Percentiles rank a stretch among this genome's conserved stretches.
These are phyloP conservation scores for Rhizopogon parksii DNA, from an alignment of 1,284 basidiomycete genomes.

Conservation along the genomic window DNA sequence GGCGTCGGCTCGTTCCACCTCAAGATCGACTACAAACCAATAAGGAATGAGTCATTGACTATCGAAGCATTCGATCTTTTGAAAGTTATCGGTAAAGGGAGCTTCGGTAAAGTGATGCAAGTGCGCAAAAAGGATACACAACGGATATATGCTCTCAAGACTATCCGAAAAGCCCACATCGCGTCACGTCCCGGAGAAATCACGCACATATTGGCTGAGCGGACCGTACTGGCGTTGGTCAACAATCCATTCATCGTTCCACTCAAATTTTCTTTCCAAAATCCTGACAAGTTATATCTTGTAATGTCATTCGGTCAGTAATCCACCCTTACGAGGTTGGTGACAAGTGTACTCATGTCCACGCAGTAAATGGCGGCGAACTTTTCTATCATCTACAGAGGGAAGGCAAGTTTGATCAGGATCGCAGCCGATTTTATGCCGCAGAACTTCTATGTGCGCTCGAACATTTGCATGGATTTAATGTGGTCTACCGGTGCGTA, in stretches of 20 bases:
- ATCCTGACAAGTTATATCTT: constrained; percentile 94
- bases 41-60: constrained; percentile 75
- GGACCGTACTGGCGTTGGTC: constrained; percentile 93
- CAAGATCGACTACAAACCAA: constrained; percentile 90
- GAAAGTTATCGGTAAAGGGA: constrained; percentile 98
- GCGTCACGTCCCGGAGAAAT: constrained; percentile 95
- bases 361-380: constrained; percentile 90
- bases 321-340: background rate
- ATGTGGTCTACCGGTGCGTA: constrained; percentile 90
- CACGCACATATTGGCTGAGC: constrained; percentile 95
- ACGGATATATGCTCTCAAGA: constrained; percentile 97
- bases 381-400: constrained; percentile 97
- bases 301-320: constrained; percentile 86
- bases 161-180: constrained; percentile 98
- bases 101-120: constrained; percentile 98
- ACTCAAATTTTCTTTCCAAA: constrained; percentile 98
- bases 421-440: constrained; percentile 91
- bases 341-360: constrained; percentile 1
- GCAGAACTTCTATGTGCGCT: constrained; percentile 92
- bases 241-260: constrained; percentile 99
- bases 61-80: constrained; percentile 97
- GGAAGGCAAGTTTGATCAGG: constrained; percentile 94
- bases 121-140: constrained; percentile 97
- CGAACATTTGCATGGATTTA: constrained; percentile 96
- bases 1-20: constrained; percentile 92